phyloP scores from a whole-genome alignment of 345 rosid genomes.

The Erysimum cheiranthoides region DNA sequence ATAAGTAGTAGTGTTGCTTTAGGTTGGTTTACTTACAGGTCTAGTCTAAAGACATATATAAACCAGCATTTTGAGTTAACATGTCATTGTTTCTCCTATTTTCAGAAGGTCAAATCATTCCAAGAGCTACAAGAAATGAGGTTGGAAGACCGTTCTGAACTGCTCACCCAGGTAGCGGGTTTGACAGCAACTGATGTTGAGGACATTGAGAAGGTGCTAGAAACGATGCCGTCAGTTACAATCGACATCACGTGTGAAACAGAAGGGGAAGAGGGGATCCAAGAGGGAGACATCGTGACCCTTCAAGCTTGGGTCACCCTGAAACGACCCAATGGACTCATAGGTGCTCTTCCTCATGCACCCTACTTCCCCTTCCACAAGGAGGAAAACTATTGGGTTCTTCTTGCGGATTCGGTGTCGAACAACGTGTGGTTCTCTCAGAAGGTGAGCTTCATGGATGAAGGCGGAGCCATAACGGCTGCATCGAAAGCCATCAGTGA shows the following conservation, averaged over 20 bases:
- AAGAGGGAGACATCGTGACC: slow-evolving; percentile 91
- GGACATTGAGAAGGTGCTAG: slow-evolving; percentile 83
- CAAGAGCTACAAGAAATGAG: slow-evolving; percentile 83
- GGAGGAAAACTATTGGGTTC: slow-evolving; percentile 95
- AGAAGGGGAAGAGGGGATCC: slow-evolving; percentile 97
- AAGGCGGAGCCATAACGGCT: slow-evolving; percentile 71
- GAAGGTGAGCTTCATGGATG: slow-evolving; percentile 95
- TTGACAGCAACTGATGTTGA: slow-evolving; percentile 67
- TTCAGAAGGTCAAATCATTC: slow-evolving; percentile 91
- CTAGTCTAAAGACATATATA: not conserved
- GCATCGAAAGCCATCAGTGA: slow-evolving; percentile 95
- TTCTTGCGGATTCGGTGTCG: slow-evolving; percentile 77
- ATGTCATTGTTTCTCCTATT: slow-evolving; percentile 33
- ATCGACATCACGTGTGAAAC: slow-evolving; percentile 90
- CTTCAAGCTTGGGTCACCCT: slow-evolving; percentile 90
- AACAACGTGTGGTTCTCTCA: slow-evolving; percentile 93
- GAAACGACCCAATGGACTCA: slow-evolving; percentile 75
- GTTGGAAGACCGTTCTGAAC: slow-evolving; percentile 70
- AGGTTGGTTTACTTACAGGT: slow-evolving; percentile 14
- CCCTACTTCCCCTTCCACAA: slow-evolving; percentile 90
- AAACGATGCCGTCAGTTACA: slow-evolving; percentile 90
- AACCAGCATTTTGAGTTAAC: slow-evolving; percentile 1
- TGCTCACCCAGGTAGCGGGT: slow-evolving; percentile 83
- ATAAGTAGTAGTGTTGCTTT: slow-evolving; percentile 12
- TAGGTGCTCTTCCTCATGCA: slow-evolving; percentile 87